These are phyloP conservation scores for Myxozyma udenii DNA, from an alignment of 805 yeast genomes.

Conservation along the genomic window DNA sequence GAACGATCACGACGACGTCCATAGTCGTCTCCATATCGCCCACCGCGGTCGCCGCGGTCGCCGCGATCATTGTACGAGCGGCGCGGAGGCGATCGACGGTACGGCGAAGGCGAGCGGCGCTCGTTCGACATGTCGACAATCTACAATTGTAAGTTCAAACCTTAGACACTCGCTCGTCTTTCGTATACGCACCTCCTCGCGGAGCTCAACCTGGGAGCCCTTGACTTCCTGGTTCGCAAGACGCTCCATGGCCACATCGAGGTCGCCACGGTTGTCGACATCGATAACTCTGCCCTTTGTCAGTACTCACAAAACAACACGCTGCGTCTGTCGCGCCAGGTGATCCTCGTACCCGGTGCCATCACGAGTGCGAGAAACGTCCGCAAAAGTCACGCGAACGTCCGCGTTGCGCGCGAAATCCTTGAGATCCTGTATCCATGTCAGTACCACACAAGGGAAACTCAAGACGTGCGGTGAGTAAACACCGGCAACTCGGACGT, in stretches of 20 bases:
- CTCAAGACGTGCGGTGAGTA: too few species aligned
- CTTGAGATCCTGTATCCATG: slow-evolving; percentile 65
- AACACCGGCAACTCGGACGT: too few species aligned
- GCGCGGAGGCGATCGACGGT: slow-evolving; percentile 27
- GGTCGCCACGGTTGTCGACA: slow-evolving; percentile 57
- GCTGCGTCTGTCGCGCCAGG: not conserved
- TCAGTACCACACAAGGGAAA: too few species aligned
- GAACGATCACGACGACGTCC: slow-evolving; percentile 34
- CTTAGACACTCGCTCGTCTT: not conserved
- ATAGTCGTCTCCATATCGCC: slow-evolving; percentile 35
- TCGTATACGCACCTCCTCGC: slow-evolving; percentile 66
- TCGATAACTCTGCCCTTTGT: slow-evolving; percentile 32
- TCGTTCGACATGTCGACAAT: slow-evolving; percentile 31
- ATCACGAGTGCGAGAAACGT: slow-evolving; percentile 39
- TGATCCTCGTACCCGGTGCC: slow-evolving; percentile 36
- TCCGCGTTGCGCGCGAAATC: slow-evolving; percentile 62
- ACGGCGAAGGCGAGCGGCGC: slow-evolving; percentile 31
- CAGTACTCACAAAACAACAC: not conserved
- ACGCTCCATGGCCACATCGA: slow-evolving; percentile 65
- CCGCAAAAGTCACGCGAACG: slow-evolving; percentile 41
- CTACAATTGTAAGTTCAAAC: not conserved
- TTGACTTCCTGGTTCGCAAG: slow-evolving; percentile 69
- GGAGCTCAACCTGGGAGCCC: slow-evolving; percentile 64
- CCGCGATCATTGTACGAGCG: slow-evolving; percentile 14
- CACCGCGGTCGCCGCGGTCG: slow-evolving; percentile 24